Base-by-base conservation (phyloP, 768 basidiomycete species). In the Trametes sanguinea region DNA sequence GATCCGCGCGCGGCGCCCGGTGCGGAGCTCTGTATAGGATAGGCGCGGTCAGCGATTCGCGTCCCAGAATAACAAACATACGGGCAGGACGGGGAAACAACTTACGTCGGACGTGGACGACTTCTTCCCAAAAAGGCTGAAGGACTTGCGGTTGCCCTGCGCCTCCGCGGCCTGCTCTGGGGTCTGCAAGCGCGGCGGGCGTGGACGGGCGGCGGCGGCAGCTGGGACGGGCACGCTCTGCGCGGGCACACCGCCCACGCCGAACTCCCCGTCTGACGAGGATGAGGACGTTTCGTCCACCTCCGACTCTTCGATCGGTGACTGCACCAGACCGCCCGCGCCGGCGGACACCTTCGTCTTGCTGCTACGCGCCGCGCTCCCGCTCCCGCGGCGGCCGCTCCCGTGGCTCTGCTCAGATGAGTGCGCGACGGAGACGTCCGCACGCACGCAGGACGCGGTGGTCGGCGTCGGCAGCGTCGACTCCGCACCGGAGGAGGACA, bases 71-170 rank as follows among this genome's bases (percentile, higher is more conserved):
- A 22, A 22, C n/a, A 29, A 13, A 11, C 11, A 27, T 9, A 3
- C n/a, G 10, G 48, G 7, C 22, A 22, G 22, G 22, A 22, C 22
- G 22, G 22, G 22, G 22, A 22, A 37, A 3, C n/a, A 8, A 52
- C 59, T 63, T 54, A 66, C 62, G 40, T 57, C 65, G 22, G 1
- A 22, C 22, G 22, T 22, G 22, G 33, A 44, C 43, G 65, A 61
- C 57, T 64, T 65, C 51, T 55, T 55, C 53, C 59, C 62, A 5
- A 58, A 52, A 58, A 29, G 42, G 52, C 45, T 72, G n/a, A 77
- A 75, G 39, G 77, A 75, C 66, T 71, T 77, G 17, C 73, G 67
- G 43, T 65, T 67, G 44, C 22, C 22, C 22, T 22, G 22, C 22
- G 22, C 22, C 22, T 22, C 22, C 22, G 22, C 22, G 22, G 71